Evolutionary conservation across 257 asterid species (phyloP).

Genomic region (Solanum chiquidenum): DNA sequence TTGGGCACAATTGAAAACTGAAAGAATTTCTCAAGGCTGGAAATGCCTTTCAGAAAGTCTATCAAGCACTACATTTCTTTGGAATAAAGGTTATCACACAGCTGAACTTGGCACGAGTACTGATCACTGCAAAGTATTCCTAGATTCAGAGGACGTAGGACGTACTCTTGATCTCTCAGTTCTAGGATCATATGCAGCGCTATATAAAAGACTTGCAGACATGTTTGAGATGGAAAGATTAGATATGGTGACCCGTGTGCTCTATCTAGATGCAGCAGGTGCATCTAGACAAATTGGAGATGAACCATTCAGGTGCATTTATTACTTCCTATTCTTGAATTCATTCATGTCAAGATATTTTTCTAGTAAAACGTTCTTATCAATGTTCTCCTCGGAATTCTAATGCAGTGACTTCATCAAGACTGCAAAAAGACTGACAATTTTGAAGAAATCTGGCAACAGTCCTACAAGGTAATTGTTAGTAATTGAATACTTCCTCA

Average conservation of each 20-base stretch:
- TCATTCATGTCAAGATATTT: not conserved
- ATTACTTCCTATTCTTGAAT: not conserved
- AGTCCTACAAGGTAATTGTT: constrained; percentile 39
- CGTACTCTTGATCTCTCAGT: constrained; percentile 65
- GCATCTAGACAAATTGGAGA: constrained; percentile 58
- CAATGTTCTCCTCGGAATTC: not conserved
- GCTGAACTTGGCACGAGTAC: constrained; percentile 44
- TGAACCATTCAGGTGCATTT: constrained; percentile 63
- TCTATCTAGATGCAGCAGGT: constrained; percentile 57
- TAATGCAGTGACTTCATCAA: constrained; percentile 56
- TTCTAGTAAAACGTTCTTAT: not conserved
- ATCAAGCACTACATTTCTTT: constrained; percentile 17
- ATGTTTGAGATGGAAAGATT: constrained; percentile 62
- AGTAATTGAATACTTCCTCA: not conserved
- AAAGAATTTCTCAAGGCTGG: constrained; percentile 9
- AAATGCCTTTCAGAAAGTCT: constrained; percentile 23
- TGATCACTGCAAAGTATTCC: constrained; percentile 81
- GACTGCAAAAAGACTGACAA: constrained; percentile 68
- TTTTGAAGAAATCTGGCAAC: constrained; percentile 37
- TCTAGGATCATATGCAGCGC: constrained; percentile 75
- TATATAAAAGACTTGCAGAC: constrained; percentile 43
- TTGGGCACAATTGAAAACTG: not conserved
- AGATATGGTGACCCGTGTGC: constrained; percentile 41
- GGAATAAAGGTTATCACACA: constrained; percentile 30
- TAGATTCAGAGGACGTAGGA: constrained; percentile 80